These are phyloP conservation scores for Yamadazyma kitorensis DNA, from an alignment of 805 yeast genomes.

Conservation along the genomic window DNA sequence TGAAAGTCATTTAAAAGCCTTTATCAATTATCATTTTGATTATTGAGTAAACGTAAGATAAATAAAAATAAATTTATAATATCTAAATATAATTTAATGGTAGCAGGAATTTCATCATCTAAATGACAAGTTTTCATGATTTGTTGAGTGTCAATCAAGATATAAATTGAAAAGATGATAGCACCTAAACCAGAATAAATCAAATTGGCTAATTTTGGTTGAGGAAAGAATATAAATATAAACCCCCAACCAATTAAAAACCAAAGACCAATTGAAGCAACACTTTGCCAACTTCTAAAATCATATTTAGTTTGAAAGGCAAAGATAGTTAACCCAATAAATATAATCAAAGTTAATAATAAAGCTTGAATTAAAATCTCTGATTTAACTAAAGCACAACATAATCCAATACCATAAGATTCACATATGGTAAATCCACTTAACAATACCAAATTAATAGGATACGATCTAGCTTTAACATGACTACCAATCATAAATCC, in stretches of 20 bases:
- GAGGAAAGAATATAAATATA: conserved; percentile 65
- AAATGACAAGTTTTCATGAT: conserved; percentile 71
- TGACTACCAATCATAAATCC: conserved; percentile 64
- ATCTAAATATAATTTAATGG: conserved; percentile 77
- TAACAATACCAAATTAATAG: conserved; percentile 59
- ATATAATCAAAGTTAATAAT: conserved; percentile 62
- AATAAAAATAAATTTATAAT: conserved; percentile 76
- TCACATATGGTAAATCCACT: conserved; percentile 72
- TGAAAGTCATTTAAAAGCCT: neutral
- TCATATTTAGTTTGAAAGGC: conserved; percentile 79
- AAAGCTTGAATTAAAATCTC: conserved; percentile 68
- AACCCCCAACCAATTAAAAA: conserved; percentile 70
- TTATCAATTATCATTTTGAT: conserved; percentile 3
- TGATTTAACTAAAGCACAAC: conserved; percentile 61
- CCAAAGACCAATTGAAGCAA: conserved; percentile 54
- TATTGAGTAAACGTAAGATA: conserved; percentile 50
- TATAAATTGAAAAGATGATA: conserved; percentile 63
- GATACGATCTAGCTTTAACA: conserved; percentile 64
- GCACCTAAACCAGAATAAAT: conserved; percentile 75
- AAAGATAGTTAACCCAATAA: conserved; percentile 72
- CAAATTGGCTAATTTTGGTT: conserved; percentile 55
- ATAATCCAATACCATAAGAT: conserved; percentile 67
- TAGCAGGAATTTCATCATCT: conserved; percentile 83
- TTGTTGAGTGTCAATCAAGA: conserved; percentile 78
- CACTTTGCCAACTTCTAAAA: conserved; percentile 65